Percentiles rank a stretch among this genome's conserved stretches.
These are phyloP conservation scores for Yamadazyma membranifaciens DNA, from an alignment of 1,139 yeast genomes.

Conservation along the genomic window DNA sequence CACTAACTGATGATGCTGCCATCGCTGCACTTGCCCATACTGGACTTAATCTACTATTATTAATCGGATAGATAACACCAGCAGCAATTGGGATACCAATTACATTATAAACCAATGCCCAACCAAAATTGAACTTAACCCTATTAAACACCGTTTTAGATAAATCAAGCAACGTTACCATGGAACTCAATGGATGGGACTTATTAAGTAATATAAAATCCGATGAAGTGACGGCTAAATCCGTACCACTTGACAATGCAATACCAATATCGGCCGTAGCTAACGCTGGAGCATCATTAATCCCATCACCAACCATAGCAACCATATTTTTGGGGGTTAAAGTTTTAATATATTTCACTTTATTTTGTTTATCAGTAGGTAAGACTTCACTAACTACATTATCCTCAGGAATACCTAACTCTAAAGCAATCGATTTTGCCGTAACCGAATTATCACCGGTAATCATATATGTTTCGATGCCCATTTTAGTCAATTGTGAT, in stretches of 20 bases:
- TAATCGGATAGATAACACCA: constrained; percentile 58
- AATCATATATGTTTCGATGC: constrained; percentile 68
- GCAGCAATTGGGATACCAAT: constrained; percentile 64
- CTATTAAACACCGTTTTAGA: constrained; percentile 47
- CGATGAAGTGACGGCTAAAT: constrained; percentile 56
- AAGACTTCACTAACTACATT: constrained; percentile 71
- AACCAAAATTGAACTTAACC: constrained; percentile 54
- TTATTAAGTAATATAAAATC: constrained; percentile 54
- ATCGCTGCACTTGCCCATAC: constrained; percentile 70
- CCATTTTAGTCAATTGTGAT: constrained; percentile 36
- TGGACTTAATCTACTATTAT: constrained; percentile 52
- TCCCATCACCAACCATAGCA: constrained; percentile 67
- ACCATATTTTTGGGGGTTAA: constrained; percentile 31
- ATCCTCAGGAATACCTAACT: constrained; percentile 53
- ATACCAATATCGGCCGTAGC: constrained; percentile 60
- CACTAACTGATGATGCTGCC: constrained; percentile 63
- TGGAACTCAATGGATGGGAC: constrained; percentile 44
- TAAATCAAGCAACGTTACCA: constrained; percentile 47
- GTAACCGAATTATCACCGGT: constrained; percentile 69
- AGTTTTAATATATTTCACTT: constrained; percentile 53
- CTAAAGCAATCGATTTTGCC: constrained; percentile 65
- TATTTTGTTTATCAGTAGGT: constrained; percentile 68
- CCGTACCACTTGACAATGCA: constrained; percentile 59
- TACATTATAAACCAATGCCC: constrained; percentile 50
- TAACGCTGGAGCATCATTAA: constrained; percentile 63